phyloP scores from a whole-genome alignment of 805 yeast species.

The Saccharomycodes ludwigii region DNA sequence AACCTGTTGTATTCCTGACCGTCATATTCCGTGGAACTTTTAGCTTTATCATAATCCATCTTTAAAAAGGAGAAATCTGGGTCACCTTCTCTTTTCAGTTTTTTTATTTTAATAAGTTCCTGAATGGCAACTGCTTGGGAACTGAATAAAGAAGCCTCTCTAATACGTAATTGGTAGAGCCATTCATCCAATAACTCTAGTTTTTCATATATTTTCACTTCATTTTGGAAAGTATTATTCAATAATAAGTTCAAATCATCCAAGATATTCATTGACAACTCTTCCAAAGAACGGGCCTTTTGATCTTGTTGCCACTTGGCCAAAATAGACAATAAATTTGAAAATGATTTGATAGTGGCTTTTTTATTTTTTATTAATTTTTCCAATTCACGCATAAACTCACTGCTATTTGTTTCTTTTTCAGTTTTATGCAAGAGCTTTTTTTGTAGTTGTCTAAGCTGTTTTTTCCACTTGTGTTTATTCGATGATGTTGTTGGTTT shows the following conservation, averaged over 20 bases:
- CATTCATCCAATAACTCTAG: not conserved
- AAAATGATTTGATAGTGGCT: not conserved
- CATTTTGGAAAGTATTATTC: not conserved
- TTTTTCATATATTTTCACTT: not conserved
- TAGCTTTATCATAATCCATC: not conserved
- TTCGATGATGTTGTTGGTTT: too few relatives aligned
- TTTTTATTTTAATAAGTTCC: not conserved
- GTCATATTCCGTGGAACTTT: not conserved
- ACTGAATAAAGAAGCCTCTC: not conserved
- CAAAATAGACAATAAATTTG: not conserved
- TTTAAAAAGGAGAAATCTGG: not conserved
- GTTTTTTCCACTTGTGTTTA: slow-evolving; percentile 1
- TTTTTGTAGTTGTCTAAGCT: not conserved
- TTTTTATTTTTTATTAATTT: not conserved
- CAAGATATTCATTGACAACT: not conserved
- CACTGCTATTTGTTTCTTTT: not conserved
- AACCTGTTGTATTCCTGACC: not conserved
- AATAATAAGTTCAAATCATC: not conserved
- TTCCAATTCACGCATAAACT: not conserved
- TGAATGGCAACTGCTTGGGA: not conserved
- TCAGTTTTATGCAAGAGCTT: not conserved
- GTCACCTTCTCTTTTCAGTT: not conserved
- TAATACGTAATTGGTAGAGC: not conserved
- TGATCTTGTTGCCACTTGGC: not conserved
- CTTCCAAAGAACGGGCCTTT: not conserved